Percentiles rank a stretch among this genome's conserved stretches.
Evolutionary conservation across 768 basidiomycete species (phyloP).

Genomic region (Suillus cothurnatus): DNA sequence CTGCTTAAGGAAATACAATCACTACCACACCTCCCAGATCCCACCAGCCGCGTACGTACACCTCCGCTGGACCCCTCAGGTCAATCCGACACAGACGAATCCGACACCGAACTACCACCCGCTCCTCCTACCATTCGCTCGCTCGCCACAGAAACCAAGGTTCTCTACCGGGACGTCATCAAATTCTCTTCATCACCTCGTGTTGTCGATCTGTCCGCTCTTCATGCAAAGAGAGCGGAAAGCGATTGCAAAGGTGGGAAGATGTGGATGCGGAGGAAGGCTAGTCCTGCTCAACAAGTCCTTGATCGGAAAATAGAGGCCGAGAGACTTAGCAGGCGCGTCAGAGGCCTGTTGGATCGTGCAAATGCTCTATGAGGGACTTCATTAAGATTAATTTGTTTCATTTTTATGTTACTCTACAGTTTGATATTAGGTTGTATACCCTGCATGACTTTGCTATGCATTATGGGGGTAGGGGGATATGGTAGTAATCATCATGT

Average conservation of each 20-base stretch:
- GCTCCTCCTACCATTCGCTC: constrained; percentile 60
- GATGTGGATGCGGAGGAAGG: constrained; percentile 81
- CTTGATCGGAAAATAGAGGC: constrained; percentile 76
- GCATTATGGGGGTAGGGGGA: background rate
- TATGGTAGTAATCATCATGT: background rate
- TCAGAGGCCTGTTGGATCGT: constrained; percentile 71
- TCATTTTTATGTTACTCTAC: constrained; percentile 7
- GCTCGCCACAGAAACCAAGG: constrained; percentile 79
- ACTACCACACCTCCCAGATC: constrained; percentile 64
- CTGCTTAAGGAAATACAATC: constrained; percentile 80
- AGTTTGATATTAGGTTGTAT: background rate
- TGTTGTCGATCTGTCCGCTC: constrained; percentile 80
- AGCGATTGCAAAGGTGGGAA: constrained; percentile 45
- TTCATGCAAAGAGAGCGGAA: constrained; percentile 55
- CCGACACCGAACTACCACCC: constrained; percentile 49
- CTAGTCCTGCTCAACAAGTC: constrained; percentile 81
- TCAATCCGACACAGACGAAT: constrained; percentile 66
- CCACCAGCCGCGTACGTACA: constrained; percentile 52
- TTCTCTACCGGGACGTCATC: constrained; percentile 88
- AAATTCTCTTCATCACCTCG: constrained; percentile 79
- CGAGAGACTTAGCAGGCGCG: constrained; percentile 66
- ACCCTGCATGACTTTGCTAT: constrained; percentile 1
- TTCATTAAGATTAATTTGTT: background rate
- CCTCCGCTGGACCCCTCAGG: constrained; percentile 70
- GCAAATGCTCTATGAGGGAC: constrained; percentile 41